Base-by-base conservation (phyloP, 345 rosid genomes). In the Brassica incana region DNA sequence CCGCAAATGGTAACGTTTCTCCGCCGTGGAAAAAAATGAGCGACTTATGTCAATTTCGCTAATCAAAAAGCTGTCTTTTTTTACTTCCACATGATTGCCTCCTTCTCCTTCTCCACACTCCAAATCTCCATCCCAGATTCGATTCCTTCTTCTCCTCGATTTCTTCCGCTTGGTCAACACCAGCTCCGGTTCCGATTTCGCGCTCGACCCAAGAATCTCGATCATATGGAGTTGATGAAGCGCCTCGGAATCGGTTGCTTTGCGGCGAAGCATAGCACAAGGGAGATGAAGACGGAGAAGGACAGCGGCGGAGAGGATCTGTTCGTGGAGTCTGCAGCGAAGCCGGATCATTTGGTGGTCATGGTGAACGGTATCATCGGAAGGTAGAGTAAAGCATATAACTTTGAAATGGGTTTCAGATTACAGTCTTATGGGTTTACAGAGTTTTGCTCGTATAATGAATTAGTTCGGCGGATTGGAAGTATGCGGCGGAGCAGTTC, bases 331-430 rank as follows among this genome's bases (percentile, higher is more conserved):
- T 54, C 87, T 1, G 38, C 73, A 8, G 81, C 66, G 67, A 82
- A 81, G 20, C 90, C 92, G 1, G 90, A 87, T 64, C 98, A 93
- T 85, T 89, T 93, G 40, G 93, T 93, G 2, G 75, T 93, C 80
- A 91, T 93, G 98, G 93, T 93, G 66, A 93, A 91, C 72, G 98
- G 98, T 33, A 82, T 93, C 72, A 27, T 87, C 43, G 98, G 98
- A 38, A 93, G 98, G 98, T 93, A 77, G 23, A 48, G 16, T 3
- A 6, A 6, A 36, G 4, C 12, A 15, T 1, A 18, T 5, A 27
- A 25, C 32, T 64, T 71, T 0, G 16, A 33, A 9, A 6, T 1
- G 1, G 32, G 25, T 5, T 61, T 69, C 45, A 12, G 74, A 27
- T 71, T 25, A 66, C 18, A 2, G 8, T 59, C n/a, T 20, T 12